phyloP scores from a whole-genome alignment of 345 rosid species.

The Gossypioides kirkii region DNA sequence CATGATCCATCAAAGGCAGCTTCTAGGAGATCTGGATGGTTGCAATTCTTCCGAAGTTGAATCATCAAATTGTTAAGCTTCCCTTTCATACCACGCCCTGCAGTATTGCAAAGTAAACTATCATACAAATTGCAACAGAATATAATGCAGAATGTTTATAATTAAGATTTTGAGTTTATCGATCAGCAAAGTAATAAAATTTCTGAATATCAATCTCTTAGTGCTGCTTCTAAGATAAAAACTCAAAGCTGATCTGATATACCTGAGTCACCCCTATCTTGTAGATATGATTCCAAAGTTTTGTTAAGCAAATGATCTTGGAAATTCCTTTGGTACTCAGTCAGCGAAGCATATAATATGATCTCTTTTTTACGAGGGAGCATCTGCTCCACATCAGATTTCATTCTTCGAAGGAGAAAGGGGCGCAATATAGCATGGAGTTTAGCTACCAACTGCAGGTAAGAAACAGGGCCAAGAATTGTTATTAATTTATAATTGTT shows the following conservation, averaged over 20 bases:
- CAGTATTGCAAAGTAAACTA: constrained; percentile 18
- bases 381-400: constrained; percentile 80
- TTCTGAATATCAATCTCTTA: background rate
- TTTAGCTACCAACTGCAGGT: constrained; percentile 73
- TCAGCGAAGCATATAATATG: constrained; percentile 78
- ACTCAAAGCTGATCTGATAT: constrained; percentile 7
- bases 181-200: background rate
- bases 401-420: constrained; percentile 91
- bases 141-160: constrained; percentile 5
- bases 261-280: constrained; percentile 47
- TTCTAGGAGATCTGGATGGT: constrained; percentile 90
- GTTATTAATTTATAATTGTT: background rate
- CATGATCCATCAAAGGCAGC: constrained; percentile 69
- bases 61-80: constrained; percentile 70
- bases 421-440: constrained; percentile 94
- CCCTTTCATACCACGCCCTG: constrained; percentile 55
- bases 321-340: constrained; percentile 74
- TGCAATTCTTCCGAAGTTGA: constrained; percentile 95
- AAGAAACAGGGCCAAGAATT: background rate
- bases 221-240: background rate
- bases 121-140: background rate
- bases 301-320: constrained; percentile 78
- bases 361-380: constrained; percentile 96
- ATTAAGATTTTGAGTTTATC: background rate
- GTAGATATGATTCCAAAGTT: constrained; percentile 62